Conservation (phyloP, 768 basidiomycete genomes). For the Agrocybe praecox region DNA sequence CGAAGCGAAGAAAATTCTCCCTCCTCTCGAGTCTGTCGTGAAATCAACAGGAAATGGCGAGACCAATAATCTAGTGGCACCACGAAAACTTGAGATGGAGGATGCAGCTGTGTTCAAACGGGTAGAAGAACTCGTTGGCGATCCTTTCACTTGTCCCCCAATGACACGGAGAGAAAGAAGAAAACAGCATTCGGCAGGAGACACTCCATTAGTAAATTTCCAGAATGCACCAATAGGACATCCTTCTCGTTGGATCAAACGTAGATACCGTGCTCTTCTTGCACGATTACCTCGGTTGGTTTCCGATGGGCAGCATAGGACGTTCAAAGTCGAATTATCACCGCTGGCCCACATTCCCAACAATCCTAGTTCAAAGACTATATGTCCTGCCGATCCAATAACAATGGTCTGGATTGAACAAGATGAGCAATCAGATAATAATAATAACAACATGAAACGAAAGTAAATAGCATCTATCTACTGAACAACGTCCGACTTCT, state of each 20-base stretch:
- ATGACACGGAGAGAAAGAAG: conserved; percentile 42
- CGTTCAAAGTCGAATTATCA: conserved; percentile 34
- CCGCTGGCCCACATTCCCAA: conserved; percentile 27
- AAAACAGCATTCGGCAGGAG: conserved; percentile 12
- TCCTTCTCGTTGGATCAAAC: conserved; percentile 50
- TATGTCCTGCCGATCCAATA: conserved; percentile 29
- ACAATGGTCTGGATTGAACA: conserved; percentile 38
- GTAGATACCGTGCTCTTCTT: conserved; percentile 64
- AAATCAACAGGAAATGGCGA: not conserved
- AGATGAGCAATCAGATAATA: not conserved
- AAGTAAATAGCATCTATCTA: conserved; percentile 2
- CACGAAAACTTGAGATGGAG: conserved; percentile 40
- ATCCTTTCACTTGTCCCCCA: conserved; percentile 20
- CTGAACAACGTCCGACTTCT: conserved; percentile 35
- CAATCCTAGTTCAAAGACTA: conserved; percentile 20
- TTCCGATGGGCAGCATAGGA: conserved; percentile 25
- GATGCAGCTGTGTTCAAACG: conserved; percentile 44
- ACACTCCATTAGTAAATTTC: not conserved
- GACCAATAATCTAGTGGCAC: not conserved
- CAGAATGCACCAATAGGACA: conserved; percentile 16
- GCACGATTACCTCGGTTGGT: conserved; percentile 58
- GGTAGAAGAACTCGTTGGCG: conserved; percentile 45
- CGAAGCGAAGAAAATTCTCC: conserved; percentile 56
- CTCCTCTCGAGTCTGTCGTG: conserved; percentile 51
- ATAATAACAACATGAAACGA: not conserved